Conservation (phyloP, 257 asterid species). For the Solanum neorickii region DNA sequence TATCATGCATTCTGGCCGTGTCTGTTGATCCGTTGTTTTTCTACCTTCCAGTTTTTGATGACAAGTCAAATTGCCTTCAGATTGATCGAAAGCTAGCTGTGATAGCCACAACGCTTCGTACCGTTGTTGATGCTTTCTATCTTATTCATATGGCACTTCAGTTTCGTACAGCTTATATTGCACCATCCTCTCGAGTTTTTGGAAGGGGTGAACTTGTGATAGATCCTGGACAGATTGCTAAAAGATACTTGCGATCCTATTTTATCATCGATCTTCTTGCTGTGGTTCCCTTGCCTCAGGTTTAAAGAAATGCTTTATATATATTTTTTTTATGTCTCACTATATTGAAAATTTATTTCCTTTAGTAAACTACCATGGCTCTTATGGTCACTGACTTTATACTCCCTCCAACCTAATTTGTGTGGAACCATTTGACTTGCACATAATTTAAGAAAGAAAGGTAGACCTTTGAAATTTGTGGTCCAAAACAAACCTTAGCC, state of each 20-base stretch:
- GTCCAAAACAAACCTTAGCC: not conserved
- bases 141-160: constrained; percentile 63
- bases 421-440: not conserved
- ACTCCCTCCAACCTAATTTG: not conserved
- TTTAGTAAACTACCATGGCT: not conserved
- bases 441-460: not conserved
- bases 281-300: constrained; percentile 95
- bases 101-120: constrained; percentile 68
- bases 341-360: not conserved
- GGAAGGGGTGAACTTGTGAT: constrained; percentile 98
- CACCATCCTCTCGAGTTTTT: constrained; percentile 98
- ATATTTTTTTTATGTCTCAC: not conserved
- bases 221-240: constrained; percentile 78
- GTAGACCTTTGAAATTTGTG: not conserved
- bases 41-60: constrained; percentile 74
- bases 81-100: constrained; percentile 60
- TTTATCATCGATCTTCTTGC: constrained; percentile 76
- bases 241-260: constrained; percentile 62
- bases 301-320: constrained; percentile 1
- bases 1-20: constrained; percentile 71
- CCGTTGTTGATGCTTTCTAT: constrained; percentile 61
- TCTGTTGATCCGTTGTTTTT: constrained; percentile 87
- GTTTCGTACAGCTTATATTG: constrained; percentile 89
- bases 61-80: constrained; percentile 68
- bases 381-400: not conserved